Base-by-base conservation (phyloP, 129 eudicot genomes). In the Saussurea involucrata region DNA sequence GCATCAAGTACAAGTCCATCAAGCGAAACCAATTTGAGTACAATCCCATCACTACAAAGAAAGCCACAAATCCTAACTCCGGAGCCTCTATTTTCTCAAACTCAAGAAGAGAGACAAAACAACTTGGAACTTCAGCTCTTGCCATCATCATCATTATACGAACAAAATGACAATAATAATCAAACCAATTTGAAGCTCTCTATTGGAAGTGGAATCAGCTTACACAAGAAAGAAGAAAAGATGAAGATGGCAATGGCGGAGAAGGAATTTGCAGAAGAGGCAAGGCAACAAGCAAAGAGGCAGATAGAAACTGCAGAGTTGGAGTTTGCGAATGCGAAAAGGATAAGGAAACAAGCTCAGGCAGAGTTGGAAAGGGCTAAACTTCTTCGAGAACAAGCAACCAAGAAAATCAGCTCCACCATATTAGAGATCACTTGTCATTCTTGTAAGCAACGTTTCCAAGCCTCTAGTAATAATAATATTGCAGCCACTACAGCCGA, bases 281-380 rank as follows among this genome's bases (percentile, higher is more conserved):
- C 98, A 0, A 88, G 96, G 44, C 80, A 77, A 78, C 87, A 88
- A 66, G 92, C 93, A 0, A 91, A 83, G 83, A 60, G 88, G 22
- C 90, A 92, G 81, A 89, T 90, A 28, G 98, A 90, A 72, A 42
- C 79, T 5, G 98, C 98, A 0, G 96, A 92, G 79, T 63, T 82
- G 36, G 98, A 92, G 78, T 92, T 90, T 69, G 89, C 87, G 0
- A 88, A 90, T 21, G 98, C 98, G 0, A 92, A 88, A 77, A 73
- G 93, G 37, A 90, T 92, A 3, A 76, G 98, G 81, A 88, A 90
- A 76, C 98, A 90, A 68, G 98, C 98, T 0, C 93, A 83, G 24
- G 87, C 82, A 0, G 98, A 92, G 69, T 71, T 92, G 40, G 93
- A 90, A 63, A 86, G 86, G 68, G 96, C 98, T 8, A 84, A 73